Evolutionary conservation across 2,329 filamentous ascomycete genomes (phyloP), one percentile per base, ranked within the genome.

Genomic region (Pseudogymnoascus sp.): DNA sequence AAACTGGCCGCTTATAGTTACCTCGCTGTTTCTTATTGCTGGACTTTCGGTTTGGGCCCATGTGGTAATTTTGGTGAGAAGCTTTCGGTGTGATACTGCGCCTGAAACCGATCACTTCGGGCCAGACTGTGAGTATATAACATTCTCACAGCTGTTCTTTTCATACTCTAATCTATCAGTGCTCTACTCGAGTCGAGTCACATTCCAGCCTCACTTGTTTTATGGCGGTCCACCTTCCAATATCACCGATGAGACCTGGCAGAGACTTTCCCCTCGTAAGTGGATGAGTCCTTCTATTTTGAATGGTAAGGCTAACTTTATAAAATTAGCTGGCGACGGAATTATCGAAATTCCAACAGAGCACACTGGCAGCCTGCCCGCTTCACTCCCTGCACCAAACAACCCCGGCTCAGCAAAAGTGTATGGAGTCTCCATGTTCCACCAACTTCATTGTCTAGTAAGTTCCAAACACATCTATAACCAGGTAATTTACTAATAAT

Each of bases 401-500:
- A 63, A 43, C 28, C 50, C 60, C 1, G 36, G 30, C 6, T 18
- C 37, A 36, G 41, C 47, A 37, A 63, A 63, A 41, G 61, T 63
- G 12, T 62, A 63, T 22, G 60, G 62, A 9, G 62, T 63, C 25
- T 62, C 57, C 47, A 60, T 63, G 60, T 64, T 64, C 37, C 62
- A 64, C 61, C 61, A 63, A 25, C 61, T 64, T 1, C 62, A 63
- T 38, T 63, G 62, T 7, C 61, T 64, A 9, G 41, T 54, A 30
- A 43, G 37, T 33, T 38, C 37, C 36, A 35, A 28, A 16, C 6
- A 58, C 36, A 37, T 33, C 35, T 22, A 30, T 18, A n/a, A n/a
- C 30, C n/a, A 37, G 14, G 9, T 25, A 30, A 7, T 16, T 57
- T 41, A 18, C 38, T 41, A 14, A 41, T 20, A 22, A 41, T 12